Evolutionary conservation across 768 basidiomycete genomes (phyloP), one percentile per base, ranked within the genome.

Genomic region (Trametes villosa): DNA sequence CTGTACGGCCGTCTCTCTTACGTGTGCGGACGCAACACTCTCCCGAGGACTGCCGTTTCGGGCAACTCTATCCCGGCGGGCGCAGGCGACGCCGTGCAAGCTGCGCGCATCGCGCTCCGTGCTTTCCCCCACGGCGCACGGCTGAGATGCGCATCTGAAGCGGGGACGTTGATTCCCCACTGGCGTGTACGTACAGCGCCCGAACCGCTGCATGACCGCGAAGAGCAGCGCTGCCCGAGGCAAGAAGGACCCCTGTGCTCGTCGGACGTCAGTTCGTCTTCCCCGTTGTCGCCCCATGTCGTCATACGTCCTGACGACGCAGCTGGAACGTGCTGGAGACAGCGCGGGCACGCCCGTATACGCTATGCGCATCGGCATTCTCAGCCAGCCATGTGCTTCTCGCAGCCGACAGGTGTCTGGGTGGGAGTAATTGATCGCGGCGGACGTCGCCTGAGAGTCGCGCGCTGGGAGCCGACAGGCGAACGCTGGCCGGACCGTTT

Each of bases 381-480:
- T 52, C 58, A 59, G 58, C 50, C 9, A 24, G 44, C 58, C 58
- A 59, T 53, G 51, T 59, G 58, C 58, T 58, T 33, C 29, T 53
- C 29, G 46, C 59, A 53, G 52, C 59, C 52, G 59, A 53, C 52
- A 60, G 59, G 45, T 20, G 46, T 40, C 33, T 59, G 58, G 29
- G 53, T 53, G 59, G 36, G 58, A 59, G 58, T 33, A 47, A 59
- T 46, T 59, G 58, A 59, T 59, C 50, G 33, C 50, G 42, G 31
- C 8, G 26, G 30, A 42, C 38, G 48, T 42, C 38, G 38, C 50
- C 47, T 50, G 56, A n/a, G 27, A n/a, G 31, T 46, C 41, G 40
- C 40, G 54, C 50, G 50, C 50, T 51, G 50, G n/a, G 34, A 41
- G 44, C 44, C 54, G 54, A 31, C 44, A 38, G 55, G 53, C 53